A percentile compares a stretch with the other conserved stretches of the same genome.
Conservation (phyloP, 306 rosid genomes). For the Comarum palustre region DNA sequence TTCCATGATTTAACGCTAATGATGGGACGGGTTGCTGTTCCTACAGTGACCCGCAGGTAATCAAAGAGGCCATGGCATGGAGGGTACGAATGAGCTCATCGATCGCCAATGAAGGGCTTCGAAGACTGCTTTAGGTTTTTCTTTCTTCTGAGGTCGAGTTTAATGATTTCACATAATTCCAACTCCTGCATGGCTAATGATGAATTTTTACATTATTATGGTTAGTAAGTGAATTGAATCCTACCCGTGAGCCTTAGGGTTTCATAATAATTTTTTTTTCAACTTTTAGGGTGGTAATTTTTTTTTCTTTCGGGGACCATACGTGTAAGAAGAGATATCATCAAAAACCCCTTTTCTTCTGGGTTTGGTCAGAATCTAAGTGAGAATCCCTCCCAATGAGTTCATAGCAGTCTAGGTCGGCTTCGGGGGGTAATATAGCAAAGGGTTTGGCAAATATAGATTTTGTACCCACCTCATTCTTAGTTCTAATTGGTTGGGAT, state of each 20-base stretch:
- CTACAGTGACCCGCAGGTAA: conserved; percentile 42
- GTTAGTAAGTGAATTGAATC: conserved; percentile 81
- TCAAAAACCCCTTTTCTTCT: not conserved
- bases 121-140: conserved; percentile 9
- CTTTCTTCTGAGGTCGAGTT: conserved; percentile 64
- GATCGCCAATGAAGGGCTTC: conserved; percentile 39
- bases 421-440: not conserved
- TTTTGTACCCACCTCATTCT: conserved; percentile 2
- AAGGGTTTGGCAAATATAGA: conserved; percentile 5
- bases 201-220: conserved; percentile 83
- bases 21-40: conserved; percentile 45
- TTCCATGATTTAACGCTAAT: conserved; percentile 44
- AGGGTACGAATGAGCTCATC: conserved; percentile 34
- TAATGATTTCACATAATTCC: conserved; percentile 93
- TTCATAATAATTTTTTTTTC: conserved; percentile 21
- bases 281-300: conserved; percentile 21
- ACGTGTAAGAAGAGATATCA: conserved; percentile 23
- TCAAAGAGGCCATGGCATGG: not conserved
- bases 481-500: conserved; percentile 14
- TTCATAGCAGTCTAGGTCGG: conserved; percentile 12
- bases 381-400: conserved; percentile 2
- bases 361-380: not conserved
- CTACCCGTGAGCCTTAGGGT: conserved; percentile 81
- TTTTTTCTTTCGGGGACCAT: conserved; percentile 59
- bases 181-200: conserved; percentile 92